phyloP scores from a whole-genome alignment of 192 early-diverging fungal genomes.

The Rhizophagus prolifer region DNA sequence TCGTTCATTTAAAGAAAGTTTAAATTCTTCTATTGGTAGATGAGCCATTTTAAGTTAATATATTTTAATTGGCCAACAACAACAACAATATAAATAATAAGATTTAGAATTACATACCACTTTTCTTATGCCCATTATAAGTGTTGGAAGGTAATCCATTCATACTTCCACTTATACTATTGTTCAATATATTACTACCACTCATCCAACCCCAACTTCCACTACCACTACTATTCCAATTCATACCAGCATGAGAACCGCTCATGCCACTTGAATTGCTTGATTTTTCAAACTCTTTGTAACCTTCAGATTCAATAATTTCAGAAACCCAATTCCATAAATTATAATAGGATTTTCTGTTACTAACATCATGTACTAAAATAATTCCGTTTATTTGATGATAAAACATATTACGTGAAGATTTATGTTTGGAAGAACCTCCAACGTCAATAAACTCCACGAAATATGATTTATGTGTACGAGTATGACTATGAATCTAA shows the following conservation, averaged over 20 bases:
- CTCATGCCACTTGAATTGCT: background rate
- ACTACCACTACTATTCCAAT: background rate
- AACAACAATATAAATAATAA: background rate
- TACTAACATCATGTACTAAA: conserved; percentile 54
- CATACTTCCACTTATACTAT: background rate
- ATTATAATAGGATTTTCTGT: conserved; percentile 51
- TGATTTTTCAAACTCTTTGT: conserved; percentile 19
- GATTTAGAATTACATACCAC: background rate
- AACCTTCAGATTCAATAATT: conserved; percentile 21
- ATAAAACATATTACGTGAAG: conserved; percentile 54
- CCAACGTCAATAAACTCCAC: conserved; percentile 58
- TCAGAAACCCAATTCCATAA: conserved; percentile 53
- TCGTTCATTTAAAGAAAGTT: conserved; percentile 17
- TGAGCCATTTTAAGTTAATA: background rate
- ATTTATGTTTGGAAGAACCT: conserved; percentile 44
- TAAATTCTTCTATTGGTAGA: conserved; percentile 12
- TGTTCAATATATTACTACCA: background rate
- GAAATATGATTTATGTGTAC: conserved; percentile 41
- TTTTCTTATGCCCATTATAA: background rate
- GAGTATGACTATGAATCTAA: conserved; percentile 31
- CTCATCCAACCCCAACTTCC: background rate
- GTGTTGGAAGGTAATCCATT: background rate
- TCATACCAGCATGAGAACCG: background rate
- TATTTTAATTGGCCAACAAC: background rate
- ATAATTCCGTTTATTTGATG: conserved; percentile 47